These are phyloP conservation scores for Ilyonectria sp. DNA, from an alignment of 2,329 filamentous ascomycete species.

Conservation along the genomic window DNA sequence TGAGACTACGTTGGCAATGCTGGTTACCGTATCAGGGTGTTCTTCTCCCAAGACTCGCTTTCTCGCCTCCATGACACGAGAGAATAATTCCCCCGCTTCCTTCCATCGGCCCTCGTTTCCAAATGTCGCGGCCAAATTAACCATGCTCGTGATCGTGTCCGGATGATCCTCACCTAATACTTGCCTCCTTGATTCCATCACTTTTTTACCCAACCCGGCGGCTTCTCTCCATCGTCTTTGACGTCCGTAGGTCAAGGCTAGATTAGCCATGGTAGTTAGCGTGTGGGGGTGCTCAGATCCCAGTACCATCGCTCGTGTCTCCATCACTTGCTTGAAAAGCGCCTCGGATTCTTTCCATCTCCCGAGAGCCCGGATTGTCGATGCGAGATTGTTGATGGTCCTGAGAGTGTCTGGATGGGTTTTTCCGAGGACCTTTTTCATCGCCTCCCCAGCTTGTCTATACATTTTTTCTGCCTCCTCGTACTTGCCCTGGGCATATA, in stretches of 20 bases:
- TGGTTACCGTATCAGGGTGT: neutral
- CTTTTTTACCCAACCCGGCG: no score
- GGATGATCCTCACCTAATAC: neutral
- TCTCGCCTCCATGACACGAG: no score
- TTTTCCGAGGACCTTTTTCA: neutral
- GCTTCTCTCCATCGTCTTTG: no score
- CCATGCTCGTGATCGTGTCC: slow-evolving; percentile 15
- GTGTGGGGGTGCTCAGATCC: no score
- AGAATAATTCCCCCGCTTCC: slow-evolving; percentile 11
- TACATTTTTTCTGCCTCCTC: neutral
- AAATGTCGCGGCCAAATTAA: slow-evolving; percentile 9
- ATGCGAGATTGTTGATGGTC: neutral
- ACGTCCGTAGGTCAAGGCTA: no score
- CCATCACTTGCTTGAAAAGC: no score
- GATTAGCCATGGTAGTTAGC: no score
- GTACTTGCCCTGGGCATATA: neutral
- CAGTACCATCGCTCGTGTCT: no score
- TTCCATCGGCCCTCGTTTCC: slow-evolving; percentile 8
- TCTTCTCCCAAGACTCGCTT: no score
- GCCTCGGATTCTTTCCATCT: no score
- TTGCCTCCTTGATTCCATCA: no score
- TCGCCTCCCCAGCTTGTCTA: neutral
- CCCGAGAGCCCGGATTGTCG: neutral
- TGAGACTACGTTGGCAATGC: neutral
- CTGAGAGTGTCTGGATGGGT: neutral